phyloP scores from a whole-genome alignment of 2,329 filamentous ascomycete species.

The Penicillium sp. region DNA sequence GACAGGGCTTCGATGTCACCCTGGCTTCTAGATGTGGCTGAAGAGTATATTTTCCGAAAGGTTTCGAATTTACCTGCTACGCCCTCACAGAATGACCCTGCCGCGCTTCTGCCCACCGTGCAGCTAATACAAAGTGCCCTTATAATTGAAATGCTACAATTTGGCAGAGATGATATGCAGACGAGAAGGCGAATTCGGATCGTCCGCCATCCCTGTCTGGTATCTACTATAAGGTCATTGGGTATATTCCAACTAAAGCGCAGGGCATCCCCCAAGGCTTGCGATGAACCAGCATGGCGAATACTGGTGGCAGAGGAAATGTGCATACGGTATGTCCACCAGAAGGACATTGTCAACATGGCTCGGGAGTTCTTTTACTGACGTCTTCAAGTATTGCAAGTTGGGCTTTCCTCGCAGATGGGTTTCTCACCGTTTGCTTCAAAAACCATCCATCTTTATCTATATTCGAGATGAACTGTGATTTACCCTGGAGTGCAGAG shows the following conservation, averaged over 20 bases:
- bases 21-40: slow-evolving; percentile 32
- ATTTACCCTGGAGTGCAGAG: slow-evolving; percentile 35
- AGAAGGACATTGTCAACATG: too few relatives aligned
- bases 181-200: slow-evolving; percentile 37
- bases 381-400: slow-evolving; percentile 26
- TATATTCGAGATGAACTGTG: slow-evolving; percentile 36
- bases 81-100: slow-evolving; percentile 13
- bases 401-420: slow-evolving; percentile 38
- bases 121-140: slow-evolving; percentile 34
- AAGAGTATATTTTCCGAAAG: slow-evolving; percentile 36
- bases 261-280: slow-evolving; percentile 10
- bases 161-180: slow-evolving; percentile 32
- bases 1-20: slow-evolving; percentile 22
- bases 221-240: slow-evolving; percentile 34
- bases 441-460: slow-evolving; percentile 36
- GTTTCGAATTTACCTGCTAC: slow-evolving; percentile 24
- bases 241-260: slow-evolving; percentile 33
- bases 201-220: slow-evolving; percentile 35
- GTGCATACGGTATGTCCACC: slow-evolving; percentile 26
- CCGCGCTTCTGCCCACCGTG: slow-evolving; percentile 17
- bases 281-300: slow-evolving; percentile 28
- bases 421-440: slow-evolving; percentile 38
- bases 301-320: slow-evolving; percentile 31
- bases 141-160: slow-evolving; percentile 39
- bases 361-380: too few relatives aligned